Base-by-base conservation (phyloP, 345 rosid species). In the Aquilaria yunnanensis region DNA sequence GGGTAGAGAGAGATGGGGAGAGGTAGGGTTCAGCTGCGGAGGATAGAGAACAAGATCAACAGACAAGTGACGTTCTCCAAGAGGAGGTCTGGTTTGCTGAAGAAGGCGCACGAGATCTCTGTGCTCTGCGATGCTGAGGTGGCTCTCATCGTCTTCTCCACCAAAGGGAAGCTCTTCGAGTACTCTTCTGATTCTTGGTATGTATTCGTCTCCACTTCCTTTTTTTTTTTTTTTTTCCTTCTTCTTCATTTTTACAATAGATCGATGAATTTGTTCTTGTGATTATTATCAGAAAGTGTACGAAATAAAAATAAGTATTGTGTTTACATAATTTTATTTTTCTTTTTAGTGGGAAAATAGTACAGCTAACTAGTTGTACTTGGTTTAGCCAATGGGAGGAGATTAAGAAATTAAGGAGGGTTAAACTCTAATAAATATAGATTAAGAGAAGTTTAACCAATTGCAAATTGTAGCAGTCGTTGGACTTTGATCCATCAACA, bases 61-160 rank as follows among this genome's bases (percentile, higher is more conserved):
- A 59, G 83, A 72, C 79, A 78, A 55, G 83, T 78, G 48, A 78
- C 83, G 31, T 78, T 78, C 56, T 75, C 83, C 12, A 78, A 78
- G 71, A 45, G 83, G 37, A 64, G 83, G 67, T 62, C 74, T 1
- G 83, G 83, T 13, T 58, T 78, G 63, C 65, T 78, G 64, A 78
- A 78, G 75, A 78, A 78, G 64, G 79, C 79, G 16, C 75, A 72
- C 60, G 83, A 78, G 48, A 66, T 66, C 69, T 57, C 63, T 16
- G 69, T 66, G 0, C 69, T 65, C 14, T 65, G 69, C 12, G 69
- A 65, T 37, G 62, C 69, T 57, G 69, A 65, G 9, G 62, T 65
- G 41, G 69, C 69, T 57, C 48, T 75, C 65, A 67, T 73, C 61
- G 51, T 77, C 72, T 77, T 77, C 78, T 79, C 83, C 56, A 65